phyloP scores from a whole-genome alignment of 345 rosid species.

The Lepidium africanum region DNA sequence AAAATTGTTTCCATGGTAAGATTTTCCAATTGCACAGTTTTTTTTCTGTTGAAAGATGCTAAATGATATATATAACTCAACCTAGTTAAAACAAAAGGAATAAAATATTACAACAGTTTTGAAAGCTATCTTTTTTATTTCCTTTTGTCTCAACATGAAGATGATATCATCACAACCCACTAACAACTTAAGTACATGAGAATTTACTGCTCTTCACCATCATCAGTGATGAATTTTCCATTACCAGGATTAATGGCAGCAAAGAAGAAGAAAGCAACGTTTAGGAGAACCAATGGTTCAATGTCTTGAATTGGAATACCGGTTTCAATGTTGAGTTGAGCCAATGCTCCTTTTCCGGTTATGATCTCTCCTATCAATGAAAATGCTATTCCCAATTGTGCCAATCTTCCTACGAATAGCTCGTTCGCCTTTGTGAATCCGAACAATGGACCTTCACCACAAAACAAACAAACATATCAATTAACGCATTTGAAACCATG shows the following conservation, averaged over 20 bases:
- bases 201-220: slow-evolving; percentile 35
- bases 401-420: slow-evolving; percentile 90
- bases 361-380: slow-evolving; percentile 90
- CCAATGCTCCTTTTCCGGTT: slow-evolving; percentile 92
- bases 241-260: slow-evolving; percentile 95
- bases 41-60: no score
- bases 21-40: no score
- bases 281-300: slow-evolving; percentile 89
- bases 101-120: slow-evolving; percentile 17
- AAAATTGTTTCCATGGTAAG: no score
- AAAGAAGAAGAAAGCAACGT: slow-evolving; percentile 77
- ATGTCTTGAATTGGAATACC: slow-evolving; percentile 83
- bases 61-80: no score
- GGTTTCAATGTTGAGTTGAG: slow-evolving; percentile 94
- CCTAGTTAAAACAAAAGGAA: slow-evolving; percentile 21
- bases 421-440: slow-evolving; percentile 95
- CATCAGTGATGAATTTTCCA: slow-evolving; percentile 87
- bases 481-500: slow-evolving; percentile 31
- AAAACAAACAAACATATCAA: slow-evolving; percentile 42
- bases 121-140: neutral
- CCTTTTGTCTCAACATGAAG: slow-evolving; percentile 20
- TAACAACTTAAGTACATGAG: neutral
- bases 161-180: slow-evolving; percentile 10
- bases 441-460: slow-evolving; percentile 70
- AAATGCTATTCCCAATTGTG: slow-evolving; percentile 91